A percentile compares a stretch with the other conserved stretches of the same genome.
These are phyloP conservation scores for Thermomyces lanuginosus DNA, from an alignment of 2,329 filamentous ascomycete genomes.

Conservation along the genomic window DNA sequence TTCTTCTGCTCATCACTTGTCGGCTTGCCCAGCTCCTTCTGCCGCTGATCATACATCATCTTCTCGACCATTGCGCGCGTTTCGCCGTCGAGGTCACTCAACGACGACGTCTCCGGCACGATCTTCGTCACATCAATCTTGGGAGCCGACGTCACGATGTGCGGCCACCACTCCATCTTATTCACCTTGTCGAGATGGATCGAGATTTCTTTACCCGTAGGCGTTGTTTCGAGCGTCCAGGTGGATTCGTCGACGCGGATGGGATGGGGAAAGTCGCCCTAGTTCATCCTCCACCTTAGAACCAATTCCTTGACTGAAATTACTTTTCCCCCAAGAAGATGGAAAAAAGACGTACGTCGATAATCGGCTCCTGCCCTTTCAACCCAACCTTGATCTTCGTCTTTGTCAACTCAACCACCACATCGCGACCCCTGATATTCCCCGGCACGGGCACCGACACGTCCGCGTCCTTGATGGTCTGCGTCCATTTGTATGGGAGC, in stretches of 20 bases:
- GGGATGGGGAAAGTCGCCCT: conserved; percentile 73
- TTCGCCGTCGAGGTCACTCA: conserved; percentile 85
- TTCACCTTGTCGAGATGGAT: conserved; percentile 90
- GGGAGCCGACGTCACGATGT: conserved; percentile 72
- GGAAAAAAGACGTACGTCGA: conserved; percentile 43
- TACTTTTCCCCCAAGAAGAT: conserved; percentile 1
- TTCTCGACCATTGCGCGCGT: conserved; percentile 97
- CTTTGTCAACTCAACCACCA: conserved; percentile 71
- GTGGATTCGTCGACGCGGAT: conserved; percentile 76
- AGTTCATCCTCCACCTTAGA: conserved; percentile 3
- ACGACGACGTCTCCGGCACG: conserved; percentile 75
- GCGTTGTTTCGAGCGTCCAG: conserved; percentile 68
- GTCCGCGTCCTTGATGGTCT: conserved; percentile 79
- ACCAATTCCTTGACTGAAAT: not conserved
- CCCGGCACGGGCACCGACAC: conserved; percentile 60
- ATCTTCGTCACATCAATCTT: conserved; percentile 94
- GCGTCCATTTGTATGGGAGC: conserved; percentile 93
- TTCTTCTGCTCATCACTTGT: conserved; percentile 94
- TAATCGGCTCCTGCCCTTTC: conserved; percentile 74
- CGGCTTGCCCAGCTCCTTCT: conserved; percentile 82
- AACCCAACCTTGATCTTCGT: conserved; percentile 60
- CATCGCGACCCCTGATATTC: conserved; percentile 69
- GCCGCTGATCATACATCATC: conserved; percentile 99
- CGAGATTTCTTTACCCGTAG: conserved; percentile 54
- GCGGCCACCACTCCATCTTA: conserved; percentile 97